Evolutionary conservation across 1,284 basidiomycete genomes (phyloP), one percentile per base, ranked within the genome.

Genomic region (Rhodotorula mucilaginosa): DNA sequence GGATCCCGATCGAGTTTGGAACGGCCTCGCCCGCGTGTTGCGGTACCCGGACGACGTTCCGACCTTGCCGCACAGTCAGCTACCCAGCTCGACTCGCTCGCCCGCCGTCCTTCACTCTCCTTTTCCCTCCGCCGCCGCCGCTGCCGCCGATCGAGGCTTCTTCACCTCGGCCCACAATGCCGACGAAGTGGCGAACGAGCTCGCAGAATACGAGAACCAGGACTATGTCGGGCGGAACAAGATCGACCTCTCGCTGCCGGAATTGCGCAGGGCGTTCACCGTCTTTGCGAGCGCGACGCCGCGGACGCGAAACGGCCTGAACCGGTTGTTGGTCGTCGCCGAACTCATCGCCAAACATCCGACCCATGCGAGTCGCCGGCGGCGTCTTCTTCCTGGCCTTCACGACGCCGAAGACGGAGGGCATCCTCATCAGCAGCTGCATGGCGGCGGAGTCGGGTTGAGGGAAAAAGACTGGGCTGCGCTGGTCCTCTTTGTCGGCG

Each of bases 271-370:
- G 39, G 39, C 65, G 18, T 69, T 76, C 56, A 29, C 47, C 44
- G 21, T 74, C 56, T 62, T 76, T 34, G 65, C 70, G 10, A 23
- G 39, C 6, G 44, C 58, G 16, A 54, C 67, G 6, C 73, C 75
- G 1, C 58, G 70, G 6, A 72, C 75, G 5, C 58, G 67, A 5
- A 69, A 39, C 12, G 67, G 73, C 18, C 62, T 76, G 2, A 49
- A 66, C 48, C 31, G 73, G 7, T 52, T 76, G 10, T 68, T 76
- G 51, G 70, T 76, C 67, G 67, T 76, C 10, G 68, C 64, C 58
- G 75, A 76, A 57, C 65, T 76, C 2, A 58, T 74, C 51, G 68
- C 74, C 1, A 64, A 63, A 6, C 39, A 44, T 44, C 39, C 39
- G 39, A 44, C 10, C 10, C 39, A 44, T 44, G 39, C 21, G 56